These are phyloP conservation scores for Fraxinus xanthoxyloides DNA, from an alignment of 305 asterid species.

Conservation along the genomic window DNA sequence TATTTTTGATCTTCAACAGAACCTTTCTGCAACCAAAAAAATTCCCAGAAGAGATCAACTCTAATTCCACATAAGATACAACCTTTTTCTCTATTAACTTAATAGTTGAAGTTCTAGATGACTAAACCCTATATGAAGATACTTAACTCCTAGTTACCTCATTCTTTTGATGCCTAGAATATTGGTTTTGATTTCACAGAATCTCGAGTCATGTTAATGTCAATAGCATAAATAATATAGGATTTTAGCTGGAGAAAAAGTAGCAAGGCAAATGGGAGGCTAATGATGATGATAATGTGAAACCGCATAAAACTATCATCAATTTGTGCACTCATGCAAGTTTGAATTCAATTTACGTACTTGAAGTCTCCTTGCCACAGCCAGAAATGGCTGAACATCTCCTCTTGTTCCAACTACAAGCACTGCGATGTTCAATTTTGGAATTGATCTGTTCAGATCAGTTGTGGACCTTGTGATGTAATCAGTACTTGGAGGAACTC, in stretches of 20 bases:
- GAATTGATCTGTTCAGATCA: slow-evolving; percentile 59
- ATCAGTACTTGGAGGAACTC: slow-evolving; percentile 40
- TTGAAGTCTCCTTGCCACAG: slow-evolving; percentile 87
- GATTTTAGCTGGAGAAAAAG: neutral
- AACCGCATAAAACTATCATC: neutral
- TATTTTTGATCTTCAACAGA: neutral
- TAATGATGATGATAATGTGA: neutral
- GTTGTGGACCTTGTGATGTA: slow-evolving; percentile 28
- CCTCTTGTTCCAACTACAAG: slow-evolving; percentile 99
- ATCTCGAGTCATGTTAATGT: neutral
- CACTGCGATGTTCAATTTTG: slow-evolving; percentile 72
- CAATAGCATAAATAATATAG: neutral
- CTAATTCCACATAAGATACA: neutral
- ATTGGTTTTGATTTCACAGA: neutral
- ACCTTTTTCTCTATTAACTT: neutral
- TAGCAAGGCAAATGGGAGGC: neutral
- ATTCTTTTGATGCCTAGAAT: neutral
- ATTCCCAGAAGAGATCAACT: neutral
- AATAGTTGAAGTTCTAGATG: neutral
- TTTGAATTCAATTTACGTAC: slow-evolving; percentile 29
- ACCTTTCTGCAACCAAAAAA: neutral
- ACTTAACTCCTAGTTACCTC: neutral
- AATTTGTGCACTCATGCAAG: neutral
- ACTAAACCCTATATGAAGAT: neutral
- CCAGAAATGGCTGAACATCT: slow-evolving; percentile 97